Percentiles rank a stretch among this genome's conserved stretches.
Evolutionary conservation across 306 rosid genomes (phyloP).

Genomic region (Lithocarpus polystachyus): DNA sequence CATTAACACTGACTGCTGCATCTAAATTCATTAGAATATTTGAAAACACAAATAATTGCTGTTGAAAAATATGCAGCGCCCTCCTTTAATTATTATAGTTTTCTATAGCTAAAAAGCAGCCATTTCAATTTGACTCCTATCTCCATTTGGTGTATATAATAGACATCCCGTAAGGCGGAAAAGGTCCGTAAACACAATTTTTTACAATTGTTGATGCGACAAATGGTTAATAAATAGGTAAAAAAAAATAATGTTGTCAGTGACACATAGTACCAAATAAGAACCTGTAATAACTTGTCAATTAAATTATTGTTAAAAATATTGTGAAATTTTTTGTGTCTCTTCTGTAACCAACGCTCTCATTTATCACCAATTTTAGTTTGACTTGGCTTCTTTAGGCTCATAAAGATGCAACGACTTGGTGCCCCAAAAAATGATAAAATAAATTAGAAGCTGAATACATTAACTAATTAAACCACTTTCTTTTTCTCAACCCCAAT

Average conservation of each 20-base stretch:
- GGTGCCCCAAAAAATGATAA: background rate
- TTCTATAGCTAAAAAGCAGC: too few species aligned
- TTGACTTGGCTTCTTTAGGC: conserved; percentile 54
- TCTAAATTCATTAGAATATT: background rate
- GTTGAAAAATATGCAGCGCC: conserved; percentile 20
- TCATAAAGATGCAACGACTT: conserved; percentile 1
- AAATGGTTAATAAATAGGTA: too few species aligned
- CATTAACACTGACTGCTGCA: conserved; percentile 4
- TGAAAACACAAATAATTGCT: conserved; percentile 12
- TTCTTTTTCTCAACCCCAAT: too few species aligned
- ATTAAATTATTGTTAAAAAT: too few species aligned
- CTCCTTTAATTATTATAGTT: background rate
- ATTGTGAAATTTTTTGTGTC: too few species aligned
- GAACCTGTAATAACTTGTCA: too few species aligned
- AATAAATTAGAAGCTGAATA: background rate
- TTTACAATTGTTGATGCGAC: too few species aligned
- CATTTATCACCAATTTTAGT: conserved; percentile 23
- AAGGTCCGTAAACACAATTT: background rate
- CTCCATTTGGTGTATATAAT: background rate
- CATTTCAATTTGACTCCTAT: background rate
- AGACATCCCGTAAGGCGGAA: background rate
- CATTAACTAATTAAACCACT: background rate
- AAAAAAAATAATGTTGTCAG: too few species aligned
- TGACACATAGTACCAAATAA: too few species aligned
- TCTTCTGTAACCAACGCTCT: accelerated